Percentiles rank a stretch among this genome's conserved stretches.
Conservation (phyloP, 2,329 filamentous ascomycete genomes). For the Chrysoporthe deuterocubensis region DNA sequence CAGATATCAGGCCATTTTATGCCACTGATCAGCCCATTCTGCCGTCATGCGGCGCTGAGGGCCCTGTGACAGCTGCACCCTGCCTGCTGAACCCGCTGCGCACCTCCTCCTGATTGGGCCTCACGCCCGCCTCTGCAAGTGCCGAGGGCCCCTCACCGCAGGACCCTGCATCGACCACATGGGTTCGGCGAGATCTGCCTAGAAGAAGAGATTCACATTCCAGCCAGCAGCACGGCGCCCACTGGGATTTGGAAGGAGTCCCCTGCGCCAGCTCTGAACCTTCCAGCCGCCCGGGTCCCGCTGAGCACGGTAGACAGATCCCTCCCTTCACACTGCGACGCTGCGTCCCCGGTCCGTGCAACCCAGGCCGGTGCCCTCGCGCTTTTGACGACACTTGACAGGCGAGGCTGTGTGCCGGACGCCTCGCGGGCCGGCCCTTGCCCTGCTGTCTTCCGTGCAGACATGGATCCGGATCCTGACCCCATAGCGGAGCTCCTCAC, state of each 20-base stretch:
- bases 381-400: slow-evolving; percentile 9
- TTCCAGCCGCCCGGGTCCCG: background rate
- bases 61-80: slow-evolving; percentile 1
- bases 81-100: background rate
- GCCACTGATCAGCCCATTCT: slow-evolving; percentile 25
- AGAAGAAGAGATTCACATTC: background rate
- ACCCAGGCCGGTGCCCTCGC: too few relatives aligned
- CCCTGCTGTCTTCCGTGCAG: slow-evolving; percentile 6
- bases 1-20: slow-evolving; percentile 24
- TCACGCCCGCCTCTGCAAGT: background rate
- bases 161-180: slow-evolving; percentile 2
- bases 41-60: slow-evolving; percentile 19
- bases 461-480: slow-evolving; percentile 36
- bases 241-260: background rate
- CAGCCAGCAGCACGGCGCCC: background rate
- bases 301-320: background rate
- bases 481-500: slow-evolving; percentile 61
- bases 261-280: background rate
- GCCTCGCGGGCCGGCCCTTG: slow-evolving; percentile 16
- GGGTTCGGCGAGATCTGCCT: background rate
- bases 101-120: slow-evolving; percentile 17
- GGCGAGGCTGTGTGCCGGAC: slow-evolving; percentile 19
- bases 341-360: too few relatives aligned
- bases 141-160: slow-evolving; percentile 2
- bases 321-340: background rate